phyloP scores from a whole-genome alignment of 441 rosid species.

The Biscutella auriculata region DNA sequence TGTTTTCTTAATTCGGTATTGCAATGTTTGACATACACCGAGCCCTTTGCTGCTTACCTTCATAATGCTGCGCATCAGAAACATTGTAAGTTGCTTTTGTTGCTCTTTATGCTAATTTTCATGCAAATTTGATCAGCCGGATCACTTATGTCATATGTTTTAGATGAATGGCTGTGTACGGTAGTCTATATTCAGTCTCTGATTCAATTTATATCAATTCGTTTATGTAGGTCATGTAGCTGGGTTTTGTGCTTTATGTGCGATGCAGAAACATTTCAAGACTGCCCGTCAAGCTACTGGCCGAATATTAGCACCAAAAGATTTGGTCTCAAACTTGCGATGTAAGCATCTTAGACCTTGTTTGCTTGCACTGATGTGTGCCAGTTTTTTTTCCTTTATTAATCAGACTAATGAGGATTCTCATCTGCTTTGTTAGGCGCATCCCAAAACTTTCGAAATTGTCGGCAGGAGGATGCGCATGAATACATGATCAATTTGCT shows the following conservation, averaged over 20 bases:
- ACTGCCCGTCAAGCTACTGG: conserved; percentile 68
- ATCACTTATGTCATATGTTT: background rate
- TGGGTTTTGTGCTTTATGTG: conserved; percentile 96
- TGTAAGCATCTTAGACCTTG: conserved; percentile 44
- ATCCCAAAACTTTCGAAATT: conserved; percentile 69
- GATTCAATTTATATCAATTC: background rate
- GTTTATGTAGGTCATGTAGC: conserved; percentile 62
- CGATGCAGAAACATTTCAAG: conserved; percentile 89
- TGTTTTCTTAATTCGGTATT: conserved; percentile 89
- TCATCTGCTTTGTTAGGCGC: conserved; percentile 47
- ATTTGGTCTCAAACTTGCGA: conserved; percentile 79
- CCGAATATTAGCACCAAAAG: conserved; percentile 65
- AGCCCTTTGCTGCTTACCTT: conserved; percentile 84
- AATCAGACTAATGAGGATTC: conserved; percentile 12
- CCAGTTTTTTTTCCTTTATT: background rate
- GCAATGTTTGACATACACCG: conserved; percentile 90
- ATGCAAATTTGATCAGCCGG: background rate
- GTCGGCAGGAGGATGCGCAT: conserved; percentile 92
- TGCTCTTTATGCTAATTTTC: background rate
- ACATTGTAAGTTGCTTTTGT: conserved; percentile 48
- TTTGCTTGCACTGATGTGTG: background rate
- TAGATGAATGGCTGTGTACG: background rate
- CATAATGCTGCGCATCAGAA: conserved; percentile 71
- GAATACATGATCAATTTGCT: conserved; percentile 92
- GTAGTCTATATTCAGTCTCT: background rate